Evolutionary conservation across 202 grass and related monocot species (phyloP), one percentile per base, ranked within the genome.

Genomic region (Musa balbisiana): DNA sequence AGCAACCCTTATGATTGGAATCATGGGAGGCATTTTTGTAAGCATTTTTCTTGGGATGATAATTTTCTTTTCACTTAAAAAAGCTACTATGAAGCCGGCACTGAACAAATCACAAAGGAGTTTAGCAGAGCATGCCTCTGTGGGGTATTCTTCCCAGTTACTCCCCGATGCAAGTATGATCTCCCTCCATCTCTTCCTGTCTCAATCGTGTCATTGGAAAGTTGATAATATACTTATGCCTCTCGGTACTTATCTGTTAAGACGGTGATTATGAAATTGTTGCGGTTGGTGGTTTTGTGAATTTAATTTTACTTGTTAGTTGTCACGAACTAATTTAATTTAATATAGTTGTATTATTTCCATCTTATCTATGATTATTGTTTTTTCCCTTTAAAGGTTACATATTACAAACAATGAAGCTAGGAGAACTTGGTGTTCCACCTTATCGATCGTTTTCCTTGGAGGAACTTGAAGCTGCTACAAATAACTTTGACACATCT

Each of bases 391-490:
- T 15, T 69, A 79, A 77, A 96, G 93, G 93, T 68, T 94, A 94
- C 77, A 94, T 94, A 59, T 84, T 87, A 55, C 95, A 98, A 76
- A 88, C 93, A 49, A 84, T 90, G 33, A 93, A 86, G 56, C 50
- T 97, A 50, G 93, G 93, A 55, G 90, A 91, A 73, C 85, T 98
- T 13, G 91, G 91, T 2, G 82, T 98, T 70, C 88, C 95, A 49
- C 75, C 87, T 9, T 98, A 98, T 82, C 82, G 88, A 23, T 75
- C 74, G 24, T 98, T 98, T 76, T 98, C 91, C 8, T 56, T 94
- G 81, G 91, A 93, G 15, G 95, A 98, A 85, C 86, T 98, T 21
- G 95, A 92, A 86, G 95, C 87, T 0, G 95, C 91, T 0, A 98
- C 95, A 53, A 89, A 83, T 71, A 83, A 98, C 69, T 98, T 98